Base-by-base conservation (phyloP, 306 rosid genomes). In the Cyamopsis tetragonoloba region DNA sequence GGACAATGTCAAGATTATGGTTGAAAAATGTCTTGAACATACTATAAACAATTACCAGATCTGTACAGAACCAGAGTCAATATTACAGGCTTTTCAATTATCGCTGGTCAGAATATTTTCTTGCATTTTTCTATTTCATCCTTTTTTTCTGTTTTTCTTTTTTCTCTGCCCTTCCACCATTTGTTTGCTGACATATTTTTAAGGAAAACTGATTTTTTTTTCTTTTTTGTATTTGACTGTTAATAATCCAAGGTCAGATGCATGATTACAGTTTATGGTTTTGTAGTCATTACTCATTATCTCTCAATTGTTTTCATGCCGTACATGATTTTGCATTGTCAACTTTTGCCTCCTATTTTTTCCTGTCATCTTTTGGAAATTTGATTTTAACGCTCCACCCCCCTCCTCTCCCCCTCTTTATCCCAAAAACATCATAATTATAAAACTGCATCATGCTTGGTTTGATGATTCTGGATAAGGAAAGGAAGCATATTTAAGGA, bases 71-170 rank as follows among this genome's bases (percentile, higher is more conserved):
- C 77, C 88, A 48, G 78, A 49, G 12, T 83, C 96, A 49, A 67
- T 81, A 62, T 66, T 84, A 57, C 93, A 93, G 80, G 91, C 97
- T 50, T 88, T 90, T 72, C 96, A 90, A 85, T 73, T 93, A 75
- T 86, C 97, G 68, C 78, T 93, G 99, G 99, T 93, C 58, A 80
- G 88, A 70, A 60, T 59, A 26, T 20, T 46, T 70, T 74, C 73
- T 43, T 72, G 14, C 32, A 11, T 65, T 71, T 55, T 62, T 54
- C 22, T 24, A 6, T 74, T 68, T 57, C 54, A 23, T 79, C 23
- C 11, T 3, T 55, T 46, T 6, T 17, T 23, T 58, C 62, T 13
- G 51, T 43, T 55, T 43, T 55, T 34, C 66, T 23, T 47, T 41
- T 28, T 42, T 19, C 55, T n/a, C 23, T 15, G 46, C 27, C 26